Conservation (phyloP, 1,139 yeast genomes). For the Geotrichum aggregatum region DNA sequence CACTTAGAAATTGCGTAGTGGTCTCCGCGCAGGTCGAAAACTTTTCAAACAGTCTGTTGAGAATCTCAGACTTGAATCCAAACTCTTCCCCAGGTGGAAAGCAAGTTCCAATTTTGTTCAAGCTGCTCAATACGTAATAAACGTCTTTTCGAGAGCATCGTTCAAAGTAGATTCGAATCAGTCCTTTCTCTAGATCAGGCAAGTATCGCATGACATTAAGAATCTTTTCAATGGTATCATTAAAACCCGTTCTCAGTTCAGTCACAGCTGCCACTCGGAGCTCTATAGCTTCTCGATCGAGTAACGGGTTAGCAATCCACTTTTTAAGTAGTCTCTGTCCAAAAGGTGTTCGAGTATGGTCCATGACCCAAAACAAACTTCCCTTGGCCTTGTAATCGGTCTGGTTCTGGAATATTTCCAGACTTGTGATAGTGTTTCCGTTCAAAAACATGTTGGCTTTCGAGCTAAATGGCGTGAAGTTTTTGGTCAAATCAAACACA, state of each 20-base stretch:
- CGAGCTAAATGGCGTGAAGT: conserved; percentile 51
- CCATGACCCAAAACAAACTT: conserved; percentile 70
- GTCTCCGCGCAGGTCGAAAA: conserved; percentile 27
- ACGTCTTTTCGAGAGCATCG: conserved; percentile 60
- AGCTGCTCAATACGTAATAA: conserved; percentile 49
- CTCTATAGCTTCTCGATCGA: conserved; percentile 50
- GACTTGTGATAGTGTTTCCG: conserved; percentile 59
- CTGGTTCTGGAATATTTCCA: conserved; percentile 69
- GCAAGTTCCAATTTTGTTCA: conserved; percentile 25
- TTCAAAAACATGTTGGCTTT: conserved; percentile 61
- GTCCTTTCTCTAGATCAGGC: conserved; percentile 64
- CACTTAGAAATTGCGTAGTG: conserved; percentile 43
- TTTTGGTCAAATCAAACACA: conserved; percentile 51
- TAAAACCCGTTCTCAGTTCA: conserved; percentile 45
- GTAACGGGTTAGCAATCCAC: conserved; percentile 76
- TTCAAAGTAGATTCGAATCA: conserved; percentile 67
- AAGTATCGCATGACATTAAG: conserved; percentile 45
- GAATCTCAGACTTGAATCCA: conserved; percentile 31
- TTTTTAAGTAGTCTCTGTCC: conserved; percentile 62
- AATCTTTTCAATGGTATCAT: conserved; percentile 46
- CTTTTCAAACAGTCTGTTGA: conserved; percentile 36
- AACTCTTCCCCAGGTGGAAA: background rate
- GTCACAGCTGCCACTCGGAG: conserved; percentile 61
- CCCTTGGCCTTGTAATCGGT: conserved; percentile 59
- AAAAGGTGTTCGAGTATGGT: conserved; percentile 72